Conservation (phyloP, 164 flowering plant species). For the Berberis vulgaris region DNA sequence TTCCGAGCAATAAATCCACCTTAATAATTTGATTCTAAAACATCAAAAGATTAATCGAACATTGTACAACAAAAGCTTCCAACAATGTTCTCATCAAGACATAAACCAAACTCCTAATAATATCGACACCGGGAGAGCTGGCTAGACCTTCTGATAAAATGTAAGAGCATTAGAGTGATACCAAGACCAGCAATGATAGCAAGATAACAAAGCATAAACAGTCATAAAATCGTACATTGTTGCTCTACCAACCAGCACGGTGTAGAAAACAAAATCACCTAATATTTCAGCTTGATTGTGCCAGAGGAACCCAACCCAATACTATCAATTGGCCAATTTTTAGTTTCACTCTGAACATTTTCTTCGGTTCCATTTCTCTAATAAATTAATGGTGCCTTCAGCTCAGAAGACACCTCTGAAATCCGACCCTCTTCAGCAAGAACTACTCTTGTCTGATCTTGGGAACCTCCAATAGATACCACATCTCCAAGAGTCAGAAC, state of each 20-base stretch:
- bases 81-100: conserved; percentile 62
- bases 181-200: conserved; percentile 97
- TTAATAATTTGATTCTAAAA: conserved; percentile 32
- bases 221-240: conserved; percentile 97
- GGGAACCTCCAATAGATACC: conserved; percentile 11
- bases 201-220: conserved; percentile 91
- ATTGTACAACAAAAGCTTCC: conserved; percentile 75
- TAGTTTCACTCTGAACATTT: conserved; percentile 19
- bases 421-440: conserved; percentile 36
- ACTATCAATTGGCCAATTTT: conserved; percentile 50
- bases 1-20: no score
- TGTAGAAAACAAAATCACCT: conserved; percentile 95
- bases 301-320: conserved; percentile 90
- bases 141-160: conserved; percentile 81
- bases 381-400: conserved; percentile 53
- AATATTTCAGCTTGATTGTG: conserved; percentile 78
- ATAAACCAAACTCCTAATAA: conserved; percentile 83
- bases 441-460: conserved; percentile 24
- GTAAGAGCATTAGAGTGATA: conserved; percentile 69
- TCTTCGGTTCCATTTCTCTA: conserved; percentile 19
- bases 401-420: conserved; percentile 27
- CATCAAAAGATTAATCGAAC: conserved; percentile 74
- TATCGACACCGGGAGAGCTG: conserved; percentile 94
- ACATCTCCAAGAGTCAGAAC: conserved; percentile 14
- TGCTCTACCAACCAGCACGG: conserved; percentile 94